A percentile compares a stretch with the other conserved stretches of the same genome.
Evolutionary conservation across 2,329 filamentous ascomycete species (phyloP).

Genomic region (Alternaria ventricosa): DNA sequence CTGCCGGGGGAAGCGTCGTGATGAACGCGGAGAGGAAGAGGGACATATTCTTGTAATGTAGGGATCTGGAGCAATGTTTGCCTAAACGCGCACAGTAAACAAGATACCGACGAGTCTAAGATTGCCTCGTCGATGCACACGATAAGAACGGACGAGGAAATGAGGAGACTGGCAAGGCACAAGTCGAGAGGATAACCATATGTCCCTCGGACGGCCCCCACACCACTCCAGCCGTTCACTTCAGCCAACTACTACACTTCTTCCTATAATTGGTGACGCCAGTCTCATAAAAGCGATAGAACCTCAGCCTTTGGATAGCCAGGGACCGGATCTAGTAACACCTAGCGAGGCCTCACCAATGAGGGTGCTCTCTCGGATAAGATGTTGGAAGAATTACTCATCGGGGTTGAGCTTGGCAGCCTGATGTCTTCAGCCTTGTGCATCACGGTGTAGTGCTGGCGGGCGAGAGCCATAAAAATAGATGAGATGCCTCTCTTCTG

Average conservation of each 20-base stretch:
- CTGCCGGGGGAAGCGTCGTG: background rate
- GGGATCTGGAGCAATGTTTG: background rate
- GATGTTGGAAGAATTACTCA: background rate
- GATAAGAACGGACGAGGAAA: background rate
- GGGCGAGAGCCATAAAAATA: background rate
- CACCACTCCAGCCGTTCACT: background rate
- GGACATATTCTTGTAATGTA: background rate
- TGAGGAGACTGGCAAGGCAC: background rate
- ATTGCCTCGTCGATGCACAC: background rate
- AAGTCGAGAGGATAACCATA: background rate
- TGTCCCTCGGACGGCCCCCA: background rate
- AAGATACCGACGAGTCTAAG: background rate
- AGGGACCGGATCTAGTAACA: background rate
- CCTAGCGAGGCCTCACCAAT: background rate
- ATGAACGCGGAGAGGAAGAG: background rate
- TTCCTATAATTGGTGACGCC: background rate
- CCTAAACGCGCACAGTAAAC: background rate
- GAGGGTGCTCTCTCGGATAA: background rate
- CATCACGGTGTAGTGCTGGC: background rate
- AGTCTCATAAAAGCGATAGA: background rate
- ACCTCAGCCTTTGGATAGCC: background rate
- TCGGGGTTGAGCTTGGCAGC: background rate
- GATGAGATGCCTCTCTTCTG: background rate
- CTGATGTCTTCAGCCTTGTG: background rate
- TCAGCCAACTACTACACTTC: background rate